A percentile compares a stretch with the other conserved stretches of the same genome.
phyloP scores from a whole-genome alignment of 768 basidiomycete species.

The Trametes coccinea region DNA sequence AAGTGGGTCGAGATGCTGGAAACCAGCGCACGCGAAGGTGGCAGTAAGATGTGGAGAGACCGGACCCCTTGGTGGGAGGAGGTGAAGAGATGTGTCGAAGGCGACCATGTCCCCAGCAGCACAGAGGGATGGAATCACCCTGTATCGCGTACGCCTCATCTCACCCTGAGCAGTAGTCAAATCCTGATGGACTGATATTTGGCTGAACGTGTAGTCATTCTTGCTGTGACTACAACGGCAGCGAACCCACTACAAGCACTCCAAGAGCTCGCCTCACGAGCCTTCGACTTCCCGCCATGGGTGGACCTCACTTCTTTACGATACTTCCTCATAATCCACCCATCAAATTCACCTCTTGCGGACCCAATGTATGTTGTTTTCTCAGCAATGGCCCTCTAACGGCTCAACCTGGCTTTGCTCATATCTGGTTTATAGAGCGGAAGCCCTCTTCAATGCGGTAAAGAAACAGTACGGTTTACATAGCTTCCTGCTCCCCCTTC shows the following conservation, averaged over 20 bases:
- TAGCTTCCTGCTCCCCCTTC: conserved; percentile 66
- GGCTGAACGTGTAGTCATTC: conserved; percentile 53
- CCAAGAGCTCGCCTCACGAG: conserved; percentile 68
- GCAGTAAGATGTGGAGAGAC: conserved; percentile 29
- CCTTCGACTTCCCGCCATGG: conserved; percentile 74
- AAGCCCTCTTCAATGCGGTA: conserved; percentile 79
- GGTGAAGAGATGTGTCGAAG: conserved; percentile 71
- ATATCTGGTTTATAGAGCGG: conserved; percentile 48
- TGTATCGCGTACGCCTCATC: conserved; percentile 57
- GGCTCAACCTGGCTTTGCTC: background rate
- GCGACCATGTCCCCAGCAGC: conserved; percentile 70
- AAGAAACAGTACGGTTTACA: conserved; percentile 87
- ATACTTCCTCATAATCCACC: conserved; percentile 79
- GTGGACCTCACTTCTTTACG: conserved; percentile 71
- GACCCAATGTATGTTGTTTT: conserved; percentile 69
- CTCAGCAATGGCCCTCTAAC: background rate
- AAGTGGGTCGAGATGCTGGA: conserved; percentile 75
- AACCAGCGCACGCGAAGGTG: conserved; percentile 38
- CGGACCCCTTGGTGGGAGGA: conserved; percentile 90
- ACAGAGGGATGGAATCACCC: conserved; percentile 88
- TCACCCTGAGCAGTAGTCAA: background rate
- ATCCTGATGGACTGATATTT: background rate
- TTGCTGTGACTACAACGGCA: conserved; percentile 80
- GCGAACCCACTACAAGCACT: conserved; percentile 82
- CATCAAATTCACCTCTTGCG: conserved; percentile 64